Percentiles rank a stretch among this genome's conserved stretches.
Evolutionary conservation across 345 rosid species (phyloP).

Genomic region (Raphanus sativus): DNA sequence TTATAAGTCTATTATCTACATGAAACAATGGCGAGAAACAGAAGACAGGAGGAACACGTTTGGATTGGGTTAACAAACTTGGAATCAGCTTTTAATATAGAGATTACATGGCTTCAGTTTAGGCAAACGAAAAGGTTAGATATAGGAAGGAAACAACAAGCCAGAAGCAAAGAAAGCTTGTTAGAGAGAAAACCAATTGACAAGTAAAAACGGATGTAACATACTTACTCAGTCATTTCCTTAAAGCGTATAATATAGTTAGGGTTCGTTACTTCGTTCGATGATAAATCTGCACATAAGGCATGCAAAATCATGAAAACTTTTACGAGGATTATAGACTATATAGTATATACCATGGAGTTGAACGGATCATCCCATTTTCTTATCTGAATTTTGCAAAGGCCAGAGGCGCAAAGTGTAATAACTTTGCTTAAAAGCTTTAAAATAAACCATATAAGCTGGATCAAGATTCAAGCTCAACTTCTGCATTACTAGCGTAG

Average conservation of each 20-base stretch:
- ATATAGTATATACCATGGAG: constrained; percentile 29
- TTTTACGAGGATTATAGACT: constrained; percentile 10
- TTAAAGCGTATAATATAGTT: constrained; percentile 30
- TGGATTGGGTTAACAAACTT: background rate
- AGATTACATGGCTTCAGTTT: constrained; percentile 14
- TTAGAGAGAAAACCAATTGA: constrained; percentile 5
- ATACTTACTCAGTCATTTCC: constrained; percentile 34
- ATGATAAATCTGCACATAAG: constrained; percentile 38
- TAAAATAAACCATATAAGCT: constrained; percentile 16
- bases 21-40: constrained; percentile 2
- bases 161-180: constrained; percentile 26
- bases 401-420: constrained; percentile 18
- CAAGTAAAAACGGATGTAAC: constrained; percentile 14
- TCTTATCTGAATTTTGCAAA: constrained; percentile 20
- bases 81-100: constrained; percentile 12
- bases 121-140: constrained; percentile 11
- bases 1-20: constrained; percentile 3
- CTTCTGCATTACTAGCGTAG: constrained; percentile 19
- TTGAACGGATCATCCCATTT: constrained; percentile 15
- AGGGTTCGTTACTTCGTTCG: constrained; percentile 30
- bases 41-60: background rate
- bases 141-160: constrained; percentile 4
- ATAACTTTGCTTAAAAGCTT: constrained; percentile 27
- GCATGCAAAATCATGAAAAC: constrained; percentile 28
- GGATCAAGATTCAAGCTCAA: constrained; percentile 10